These are phyloP conservation scores for Coniochaeta hoffmannii DNA, from an alignment of 2,329 filamentous ascomycete genomes.

Conservation along the genomic window DNA sequence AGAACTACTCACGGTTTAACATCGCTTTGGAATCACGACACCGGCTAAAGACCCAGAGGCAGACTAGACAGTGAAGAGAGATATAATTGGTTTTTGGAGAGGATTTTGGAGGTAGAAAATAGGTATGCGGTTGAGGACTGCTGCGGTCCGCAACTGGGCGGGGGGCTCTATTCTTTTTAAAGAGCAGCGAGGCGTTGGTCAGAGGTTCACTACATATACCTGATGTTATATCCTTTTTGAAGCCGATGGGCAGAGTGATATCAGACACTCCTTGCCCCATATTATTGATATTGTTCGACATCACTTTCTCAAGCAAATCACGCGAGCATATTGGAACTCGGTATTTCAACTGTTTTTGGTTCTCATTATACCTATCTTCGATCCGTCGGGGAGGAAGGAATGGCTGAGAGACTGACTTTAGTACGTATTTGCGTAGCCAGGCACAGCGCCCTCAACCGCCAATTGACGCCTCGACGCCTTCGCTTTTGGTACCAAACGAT, in stretches of 20 bases:
- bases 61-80: background rate
- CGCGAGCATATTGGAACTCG: background rate
- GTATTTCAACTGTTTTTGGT: background rate
- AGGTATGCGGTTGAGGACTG: background rate
- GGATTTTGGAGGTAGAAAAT: too few species aligned
- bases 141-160: too few species aligned
- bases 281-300: too few species aligned
- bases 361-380: background rate
- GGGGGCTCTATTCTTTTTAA: too few species aligned
- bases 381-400: too few species aligned
- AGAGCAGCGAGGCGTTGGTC: background rate
- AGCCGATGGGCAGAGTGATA: background rate
- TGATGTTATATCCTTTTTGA: too few species aligned
- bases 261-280: background rate
- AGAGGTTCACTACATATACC: too few species aligned
- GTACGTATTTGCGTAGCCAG: background rate
- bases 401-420: background rate
- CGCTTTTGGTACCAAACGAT: background rate
- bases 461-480: background rate
- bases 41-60: too few species aligned
- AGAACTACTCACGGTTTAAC: too few species aligned
- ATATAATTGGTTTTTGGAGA: too few species aligned
- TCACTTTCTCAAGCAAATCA: too few species aligned
- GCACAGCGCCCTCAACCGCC: background rate
- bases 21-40: too few species aligned